Base-by-base conservation (phyloP, 2,329 filamentous ascomycete genomes). In the Cladosporium sp. region DNA sequence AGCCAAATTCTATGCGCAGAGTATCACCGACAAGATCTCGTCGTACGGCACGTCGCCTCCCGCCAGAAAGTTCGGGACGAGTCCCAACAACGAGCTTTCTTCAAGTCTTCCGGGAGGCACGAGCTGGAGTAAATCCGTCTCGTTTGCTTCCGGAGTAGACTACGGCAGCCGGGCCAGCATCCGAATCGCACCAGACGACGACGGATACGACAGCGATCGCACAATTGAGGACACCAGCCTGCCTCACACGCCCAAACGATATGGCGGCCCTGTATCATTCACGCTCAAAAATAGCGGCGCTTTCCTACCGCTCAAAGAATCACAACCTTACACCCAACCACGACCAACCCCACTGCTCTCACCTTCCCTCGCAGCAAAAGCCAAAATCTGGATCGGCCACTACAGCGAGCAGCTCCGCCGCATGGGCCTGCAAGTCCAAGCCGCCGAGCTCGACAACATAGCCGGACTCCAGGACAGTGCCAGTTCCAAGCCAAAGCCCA, bases 381-480 rank as follows among this genome's bases (percentile, higher is more conserved):
- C 81, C 64, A 72, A 71, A 6, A 74, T 78, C 2, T 88, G 85
- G 73, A 78, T 83, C 42, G 72, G 75, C 52, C 75, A 79, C 45
- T 87, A 87, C 69, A 82, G 84, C 3, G 74, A 84, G 50, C 74
- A 84, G 58, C 75, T 87, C 4, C 79, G 79, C n/a, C 78, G 80
- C 8, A 87, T 84, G 84, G 78, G 78, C 12, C 64, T 87, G 11
- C 73, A 78, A 12, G 75, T 82, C 20, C 75, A 82, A 62, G 77
- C 80, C 51, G 79, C 80, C 14, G 84, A 87, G 68, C 74, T 87
- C 1, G 74, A 85, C 25, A 85, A 85, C 63, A 81, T 82, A 59
- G 79, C 81, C 51, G 76, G 76, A 17, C 25, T 25, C 12, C 55
- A 22, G 5, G 19, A 37, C 5, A 30, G 30, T 47, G 9, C n/a